phyloP scores from a whole-genome alignment of 2,329 filamentous ascomycete species.

The Pleomassaria siparia region DNA sequence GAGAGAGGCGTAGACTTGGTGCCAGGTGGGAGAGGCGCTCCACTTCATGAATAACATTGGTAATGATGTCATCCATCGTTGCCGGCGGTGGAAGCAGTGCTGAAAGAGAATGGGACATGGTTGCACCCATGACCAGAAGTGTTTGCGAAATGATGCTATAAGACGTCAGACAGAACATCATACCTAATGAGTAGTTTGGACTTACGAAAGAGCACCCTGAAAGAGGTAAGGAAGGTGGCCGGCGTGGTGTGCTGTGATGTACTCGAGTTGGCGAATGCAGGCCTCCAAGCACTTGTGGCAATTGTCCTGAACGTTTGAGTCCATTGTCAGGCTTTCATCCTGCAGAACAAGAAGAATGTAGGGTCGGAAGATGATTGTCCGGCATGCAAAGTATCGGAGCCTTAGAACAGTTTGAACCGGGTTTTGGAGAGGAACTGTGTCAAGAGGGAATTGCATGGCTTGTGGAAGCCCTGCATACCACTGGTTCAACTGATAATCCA shows the following conservation, averaged over 20 bases:
- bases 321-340: conserved; percentile 71
- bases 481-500: conserved; percentile 80
- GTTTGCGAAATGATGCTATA: too few relatives aligned
- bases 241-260: conserved; percentile 76
- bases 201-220: conserved; percentile 70
- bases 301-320: conserved; percentile 72
- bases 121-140: conserved; percentile 66
- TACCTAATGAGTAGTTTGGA: conserved; percentile 3
- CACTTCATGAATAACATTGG: conserved; percentile 74
- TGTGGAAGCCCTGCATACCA: conserved; percentile 80
- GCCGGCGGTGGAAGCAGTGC: conserved; percentile 60
- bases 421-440: conserved; percentile 65
- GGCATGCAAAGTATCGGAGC: conserved; percentile 79
- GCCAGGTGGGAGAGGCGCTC: conserved; percentile 73
- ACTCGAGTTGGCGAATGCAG: conserved; percentile 75
- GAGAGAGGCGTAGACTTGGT: conserved; percentile 73
- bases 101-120: conserved; percentile 73
- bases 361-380: conserved; percentile 82
- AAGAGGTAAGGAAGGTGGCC: conserved; percentile 85
- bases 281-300: conserved; percentile 82
- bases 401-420: conserved; percentile 78
- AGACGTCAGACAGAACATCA: conserved; percentile 12
- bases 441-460: conserved; percentile 76
- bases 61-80: conserved; percentile 73
- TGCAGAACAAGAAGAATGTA: conserved; percentile 80